Conservation (phyloP, 768 basidiomycete species). For the Russula brevipes region DNA sequence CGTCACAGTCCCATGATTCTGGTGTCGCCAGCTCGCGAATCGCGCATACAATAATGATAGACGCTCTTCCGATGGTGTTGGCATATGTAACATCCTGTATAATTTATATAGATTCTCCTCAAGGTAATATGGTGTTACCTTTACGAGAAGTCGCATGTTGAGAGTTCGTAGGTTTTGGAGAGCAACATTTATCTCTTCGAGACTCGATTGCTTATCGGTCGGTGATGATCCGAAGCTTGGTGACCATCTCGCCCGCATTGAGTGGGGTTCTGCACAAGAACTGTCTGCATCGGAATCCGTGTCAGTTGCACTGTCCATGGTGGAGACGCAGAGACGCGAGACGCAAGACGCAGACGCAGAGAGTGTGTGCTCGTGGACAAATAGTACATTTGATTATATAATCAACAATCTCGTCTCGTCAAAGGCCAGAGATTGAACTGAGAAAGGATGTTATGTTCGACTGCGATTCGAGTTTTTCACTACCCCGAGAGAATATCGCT, state of each 20-base stretch:
- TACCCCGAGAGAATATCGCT: conserved; percentile 55
- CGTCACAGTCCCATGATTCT: neutral
- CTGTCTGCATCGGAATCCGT: conserved; percentile 39
- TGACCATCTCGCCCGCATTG: conserved; percentile 12
- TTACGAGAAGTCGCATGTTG: conserved; percentile 1
- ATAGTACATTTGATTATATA: conserved; percentile 21
- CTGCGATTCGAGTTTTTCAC: conserved; percentile 47
- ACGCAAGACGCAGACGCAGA: neutral
- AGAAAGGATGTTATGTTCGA: conserved; percentile 54
- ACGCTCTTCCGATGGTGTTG: conserved; percentile 11
- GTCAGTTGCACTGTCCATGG: conserved; percentile 49
- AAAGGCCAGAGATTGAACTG: conserved; percentile 29
- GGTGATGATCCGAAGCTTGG: neutral
- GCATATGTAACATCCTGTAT: conserved; percentile 12
- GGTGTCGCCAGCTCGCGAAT: neutral
- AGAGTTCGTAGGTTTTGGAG: neutral
- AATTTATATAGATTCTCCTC: conserved; percentile 18
- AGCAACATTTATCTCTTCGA: conserved; percentile 2
- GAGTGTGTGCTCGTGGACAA: too few relatives aligned
- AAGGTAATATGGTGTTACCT: conserved; percentile 12
- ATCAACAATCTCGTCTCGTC: conserved; percentile 6
- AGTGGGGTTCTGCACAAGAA: conserved; percentile 6
- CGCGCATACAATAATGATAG: neutral
- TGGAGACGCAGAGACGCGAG: too few relatives aligned
- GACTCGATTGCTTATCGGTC: neutral